Evolutionary conservation across 2,329 filamentous ascomycete genomes (phyloP).

Genomic region (Torrubiellomyces zombiae): DNA sequence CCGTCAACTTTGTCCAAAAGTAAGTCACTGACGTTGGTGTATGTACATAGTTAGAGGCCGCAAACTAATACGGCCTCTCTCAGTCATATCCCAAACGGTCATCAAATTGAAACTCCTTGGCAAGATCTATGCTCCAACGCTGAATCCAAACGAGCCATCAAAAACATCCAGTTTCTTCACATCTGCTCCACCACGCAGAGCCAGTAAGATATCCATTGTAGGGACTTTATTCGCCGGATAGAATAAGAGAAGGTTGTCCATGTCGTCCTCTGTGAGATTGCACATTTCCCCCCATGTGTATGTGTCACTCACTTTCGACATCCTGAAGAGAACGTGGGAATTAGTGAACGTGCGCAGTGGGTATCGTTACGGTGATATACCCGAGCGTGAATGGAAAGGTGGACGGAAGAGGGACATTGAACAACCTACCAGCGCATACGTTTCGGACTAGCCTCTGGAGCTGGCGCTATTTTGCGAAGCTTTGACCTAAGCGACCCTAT

Average conservation of each 20-base stretch:
- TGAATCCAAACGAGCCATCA: constrained; percentile 43
- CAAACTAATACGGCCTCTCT: no score
- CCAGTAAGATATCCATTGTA: constrained; percentile 34
- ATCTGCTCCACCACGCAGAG: constrained; percentile 30
- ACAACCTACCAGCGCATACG: constrained; percentile 67
- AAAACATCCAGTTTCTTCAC: constrained; percentile 34
- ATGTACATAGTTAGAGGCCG: no score
- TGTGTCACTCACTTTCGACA: constrained; percentile 77
- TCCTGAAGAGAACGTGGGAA: constrained; percentile 35
- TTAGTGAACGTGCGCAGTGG: neutral
- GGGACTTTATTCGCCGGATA: constrained; percentile 45
- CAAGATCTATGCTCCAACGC: constrained; percentile 32
- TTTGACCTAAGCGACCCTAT: constrained; percentile 68
- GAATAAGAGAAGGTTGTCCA: constrained; percentile 66
- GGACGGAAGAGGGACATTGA: no score
- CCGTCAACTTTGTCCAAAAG: no score
- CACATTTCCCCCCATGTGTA: constrained; percentile 78
- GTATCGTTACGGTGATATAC: constrained; percentile 2
- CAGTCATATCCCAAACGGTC: no score
- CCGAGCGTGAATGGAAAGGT: no score
- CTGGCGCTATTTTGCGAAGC: constrained; percentile 61
- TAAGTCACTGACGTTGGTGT: no score
- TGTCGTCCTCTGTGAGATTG: constrained; percentile 64
- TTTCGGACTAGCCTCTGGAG: constrained; percentile 58
- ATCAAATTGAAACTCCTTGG: no score